phyloP scores from a whole-genome alignment of 495 filamentous ascomycete species.

The Xylaria grammica region DNA sequence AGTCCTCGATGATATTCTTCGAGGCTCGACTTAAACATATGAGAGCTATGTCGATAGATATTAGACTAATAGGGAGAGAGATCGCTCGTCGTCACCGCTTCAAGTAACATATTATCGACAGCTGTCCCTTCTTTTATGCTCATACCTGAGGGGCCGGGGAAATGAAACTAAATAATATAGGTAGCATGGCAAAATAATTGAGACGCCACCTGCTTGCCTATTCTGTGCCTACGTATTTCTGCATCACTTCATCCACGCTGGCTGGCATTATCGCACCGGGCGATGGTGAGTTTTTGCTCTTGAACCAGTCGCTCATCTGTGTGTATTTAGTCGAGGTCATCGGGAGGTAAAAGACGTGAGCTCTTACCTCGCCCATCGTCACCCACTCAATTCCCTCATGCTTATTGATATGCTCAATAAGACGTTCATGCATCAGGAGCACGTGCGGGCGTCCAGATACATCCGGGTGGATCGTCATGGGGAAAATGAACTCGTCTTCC shows the following conservation, averaged over 20 bases:
- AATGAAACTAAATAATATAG: no score
- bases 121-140: no score
- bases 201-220: background rate
- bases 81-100: no score
- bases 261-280: constrained; percentile 72
- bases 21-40: background rate
- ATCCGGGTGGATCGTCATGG: constrained; percentile 74
- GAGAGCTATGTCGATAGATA: background rate
- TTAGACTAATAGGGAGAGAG: background rate
- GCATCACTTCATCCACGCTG: constrained; percentile 59
- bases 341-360: background rate
- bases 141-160: no score
- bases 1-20: constrained; percentile 65
- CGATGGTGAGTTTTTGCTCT: constrained; percentile 68
- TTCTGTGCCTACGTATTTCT: constrained; percentile 39
- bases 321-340: constrained; percentile 9
- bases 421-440: constrained; percentile 61
- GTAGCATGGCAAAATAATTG: no score
- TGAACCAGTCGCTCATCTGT: constrained; percentile 63
- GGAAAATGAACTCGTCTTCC: constrained; percentile 68
- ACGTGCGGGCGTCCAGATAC: constrained; percentile 71
- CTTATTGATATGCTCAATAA: constrained; percentile 72
- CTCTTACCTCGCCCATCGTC: constrained; percentile 62
- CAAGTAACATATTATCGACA: no score
- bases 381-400: constrained; percentile 79